These are phyloP conservation scores for Fraxinus sp. DNA, from an alignment of 305 asterid species.

Conservation along the genomic window DNA sequence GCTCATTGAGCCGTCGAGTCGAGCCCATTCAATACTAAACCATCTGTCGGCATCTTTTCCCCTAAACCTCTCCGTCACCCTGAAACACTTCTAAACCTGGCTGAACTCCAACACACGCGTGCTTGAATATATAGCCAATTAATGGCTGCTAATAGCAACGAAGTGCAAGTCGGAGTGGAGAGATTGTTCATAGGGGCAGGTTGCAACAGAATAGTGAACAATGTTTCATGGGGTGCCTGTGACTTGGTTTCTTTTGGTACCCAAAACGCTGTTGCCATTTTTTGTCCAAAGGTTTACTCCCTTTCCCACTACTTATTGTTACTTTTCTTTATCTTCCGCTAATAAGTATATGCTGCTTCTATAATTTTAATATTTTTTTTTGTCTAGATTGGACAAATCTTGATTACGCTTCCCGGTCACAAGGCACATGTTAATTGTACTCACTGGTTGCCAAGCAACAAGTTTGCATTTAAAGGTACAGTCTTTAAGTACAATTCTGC, in stretches of 20 bases:
- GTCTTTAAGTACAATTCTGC: conserved; percentile 18
- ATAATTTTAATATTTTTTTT: neutral
- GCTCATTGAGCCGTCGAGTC: neutral
- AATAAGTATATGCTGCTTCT: neutral
- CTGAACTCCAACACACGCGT: neutral
- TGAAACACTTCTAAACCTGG: neutral
- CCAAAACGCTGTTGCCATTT: conserved; percentile 87
- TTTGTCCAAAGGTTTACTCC: conserved; percentile 67
- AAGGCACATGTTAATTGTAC: conserved; percentile 83
- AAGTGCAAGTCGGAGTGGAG: conserved; percentile 45
- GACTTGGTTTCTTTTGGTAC: conserved; percentile 83
- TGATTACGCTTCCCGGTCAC: conserved; percentile 92
- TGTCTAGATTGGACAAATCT: conserved; percentile 72
- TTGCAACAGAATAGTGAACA: conserved; percentile 84
- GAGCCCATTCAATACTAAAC: conserved; percentile 4
- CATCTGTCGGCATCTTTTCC: conserved; percentile 6
- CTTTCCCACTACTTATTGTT: neutral
- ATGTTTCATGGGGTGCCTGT: conserved; percentile 91
- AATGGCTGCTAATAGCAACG: conserved; percentile 36
- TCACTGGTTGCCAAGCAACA: conserved; percentile 83
- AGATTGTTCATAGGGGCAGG: conserved; percentile 77
- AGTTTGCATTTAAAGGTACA: conserved; percentile 78
- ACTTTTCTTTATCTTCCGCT: neutral
- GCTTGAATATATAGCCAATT: neutral
- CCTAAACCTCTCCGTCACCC: neutral